Conservation (phyloP, 2,329 filamentous ascomycete genomes). For the Elsinoe australis region DNA sequence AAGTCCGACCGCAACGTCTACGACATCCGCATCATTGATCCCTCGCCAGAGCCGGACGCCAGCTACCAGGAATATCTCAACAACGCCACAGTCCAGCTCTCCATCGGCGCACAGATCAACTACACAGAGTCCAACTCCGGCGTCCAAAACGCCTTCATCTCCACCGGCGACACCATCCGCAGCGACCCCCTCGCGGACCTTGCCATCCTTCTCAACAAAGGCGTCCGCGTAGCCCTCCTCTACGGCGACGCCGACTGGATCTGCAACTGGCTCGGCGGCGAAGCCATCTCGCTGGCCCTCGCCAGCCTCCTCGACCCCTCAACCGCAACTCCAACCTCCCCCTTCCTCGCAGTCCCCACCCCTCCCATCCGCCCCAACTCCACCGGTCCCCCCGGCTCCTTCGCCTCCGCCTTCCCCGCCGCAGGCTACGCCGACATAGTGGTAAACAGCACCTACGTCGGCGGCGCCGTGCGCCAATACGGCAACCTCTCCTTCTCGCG, state of each 20-base stretch:
- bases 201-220: constrained; percentile 31
- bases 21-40: constrained; percentile 49
- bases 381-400: constrained; percentile 36
- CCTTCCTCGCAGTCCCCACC: constrained; percentile 46
- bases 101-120: constrained; percentile 54
- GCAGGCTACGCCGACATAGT: constrained; percentile 29
- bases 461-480: constrained; percentile 31
- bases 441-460: constrained; percentile 32
- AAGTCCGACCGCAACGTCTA: constrained; percentile 35
- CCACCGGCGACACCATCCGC: constrained; percentile 45
- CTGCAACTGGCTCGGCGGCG: constrained; percentile 38
- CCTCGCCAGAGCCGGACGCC: constrained; percentile 39
- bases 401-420: constrained; percentile 24
- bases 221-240: constrained; percentile 28
- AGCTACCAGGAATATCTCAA: constrained; percentile 53
- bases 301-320: constrained; percentile 38
- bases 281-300: constrained; percentile 35
- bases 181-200: constrained; percentile 38
- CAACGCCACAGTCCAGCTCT: constrained; percentile 45
- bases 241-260: constrained; percentile 34
- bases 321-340: constrained; percentile 62
- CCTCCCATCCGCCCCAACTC: constrained; percentile 46
- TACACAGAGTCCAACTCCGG: constrained; percentile 44
- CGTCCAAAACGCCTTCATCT: constrained; percentile 39
- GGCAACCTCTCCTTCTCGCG: constrained; percentile 32